Base-by-base conservation (phyloP, 139 green algal species). In the Chlorella sp. region DNA sequence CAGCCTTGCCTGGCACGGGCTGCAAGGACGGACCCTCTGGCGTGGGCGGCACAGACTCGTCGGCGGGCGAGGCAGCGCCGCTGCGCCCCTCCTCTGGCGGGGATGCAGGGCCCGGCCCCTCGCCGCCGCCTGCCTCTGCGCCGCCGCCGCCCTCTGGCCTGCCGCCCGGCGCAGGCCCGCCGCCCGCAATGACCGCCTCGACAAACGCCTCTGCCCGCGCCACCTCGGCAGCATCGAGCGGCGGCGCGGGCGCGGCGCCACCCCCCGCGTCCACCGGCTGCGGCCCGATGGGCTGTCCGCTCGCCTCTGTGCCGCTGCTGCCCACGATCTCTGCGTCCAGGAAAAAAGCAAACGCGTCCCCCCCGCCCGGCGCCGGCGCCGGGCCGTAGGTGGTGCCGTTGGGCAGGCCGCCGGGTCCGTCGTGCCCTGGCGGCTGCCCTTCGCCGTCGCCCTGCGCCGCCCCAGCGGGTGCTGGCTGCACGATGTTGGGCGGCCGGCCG, bases 121-220 rank as follows among this genome's bases (percentile, higher is more conserved):
- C 36, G 38, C 38, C 21, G 63, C 41, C 27, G 63, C 27, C 27
- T 2, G 1, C 41, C 6, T 8, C 12, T 27, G 27, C 27, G 38
- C 19, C 62, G 9, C 6, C 25, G 7, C 40, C 23, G 43, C 38
- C 27, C 11, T 14, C 60, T 4, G 40, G 31, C n/a, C n/a, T n/a
- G n/a, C n/a, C n/a, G n/a, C n/a, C n/a, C n/a, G n/a, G n/a, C n/a
- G n/a, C n/a, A n/a, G n/a, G n/a, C n/a, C n/a, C n/a, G n/a, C n/a
- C n/a, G n/a, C 11, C 25, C 5, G 40, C 36, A 42, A 25, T 66
- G 53, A 15, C 74, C 21, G 74, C 48, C 29, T 64, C 53, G 29
- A 71, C 74, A 74, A 74, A 79, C 25, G 46, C 59, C 1, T 38
- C 74, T 11, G 73, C 73, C 42, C 15, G 15, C 25, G 27, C 38